These are phyloP conservation scores for Leersia perrieri DNA, from an alignment of 176 grass and related monocot species.

Conservation along the genomic window DNA sequence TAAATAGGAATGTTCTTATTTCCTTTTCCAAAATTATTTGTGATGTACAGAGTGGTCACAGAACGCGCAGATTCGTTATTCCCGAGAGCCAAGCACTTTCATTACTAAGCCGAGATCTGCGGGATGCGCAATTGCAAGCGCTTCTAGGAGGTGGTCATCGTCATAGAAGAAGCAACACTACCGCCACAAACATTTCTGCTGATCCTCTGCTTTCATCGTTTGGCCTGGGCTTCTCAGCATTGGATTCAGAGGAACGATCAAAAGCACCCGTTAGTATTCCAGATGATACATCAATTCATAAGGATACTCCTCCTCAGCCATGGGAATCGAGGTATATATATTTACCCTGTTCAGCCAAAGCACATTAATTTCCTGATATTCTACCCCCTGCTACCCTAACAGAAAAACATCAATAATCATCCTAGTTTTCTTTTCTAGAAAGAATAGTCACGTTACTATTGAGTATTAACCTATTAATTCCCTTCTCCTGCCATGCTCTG, in stretches of 20 bases:
- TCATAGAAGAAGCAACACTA: slow-evolving; percentile 40
- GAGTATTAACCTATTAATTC: neutral
- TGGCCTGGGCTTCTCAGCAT: slow-evolving; percentile 58
- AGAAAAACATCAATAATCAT: neutral
- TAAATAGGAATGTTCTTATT: slow-evolving; percentile 20
- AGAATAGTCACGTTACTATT: neutral
- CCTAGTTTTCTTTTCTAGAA: neutral
- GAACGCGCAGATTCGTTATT: slow-evolving; percentile 68
- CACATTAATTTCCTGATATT: neutral
- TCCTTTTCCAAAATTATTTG: slow-evolving; percentile 35
- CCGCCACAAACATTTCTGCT: slow-evolving; percentile 61
- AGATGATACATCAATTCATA: slow-evolving; percentile 41
- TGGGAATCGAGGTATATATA: slow-evolving; percentile 79
- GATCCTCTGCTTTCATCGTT: slow-evolving; percentile 93
- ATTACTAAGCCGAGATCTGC: slow-evolving; percentile 71
- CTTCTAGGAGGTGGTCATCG: slow-evolving; percentile 68
- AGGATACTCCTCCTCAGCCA: slow-evolving; percentile 47
- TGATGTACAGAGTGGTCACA: slow-evolving; percentile 61
- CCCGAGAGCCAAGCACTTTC: slow-evolving; percentile 70
- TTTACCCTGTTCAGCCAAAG: neutral
- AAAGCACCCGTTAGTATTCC: slow-evolving; percentile 60
- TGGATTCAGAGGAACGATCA: slow-evolving; percentile 59
- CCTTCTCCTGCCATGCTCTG: neutral
- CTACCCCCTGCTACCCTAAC: neutral
- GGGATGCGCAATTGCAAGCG: slow-evolving; percentile 74